phyloP scores from a whole-genome alignment of 495 filamentous ascomycete species.

The Penicillium turbatum region DNA sequence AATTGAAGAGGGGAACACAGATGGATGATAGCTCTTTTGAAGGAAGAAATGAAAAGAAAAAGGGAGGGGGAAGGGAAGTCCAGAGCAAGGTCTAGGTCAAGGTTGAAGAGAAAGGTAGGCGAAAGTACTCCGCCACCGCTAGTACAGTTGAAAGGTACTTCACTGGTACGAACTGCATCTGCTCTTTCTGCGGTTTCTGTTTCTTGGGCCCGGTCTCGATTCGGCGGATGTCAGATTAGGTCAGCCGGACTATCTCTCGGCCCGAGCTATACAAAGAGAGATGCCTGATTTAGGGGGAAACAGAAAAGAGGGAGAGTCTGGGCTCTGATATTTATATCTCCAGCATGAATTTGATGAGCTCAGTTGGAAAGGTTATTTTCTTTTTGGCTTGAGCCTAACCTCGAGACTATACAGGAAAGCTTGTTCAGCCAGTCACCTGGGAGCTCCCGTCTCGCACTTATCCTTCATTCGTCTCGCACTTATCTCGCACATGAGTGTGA shows the following conservation, averaged over 20 bases:
- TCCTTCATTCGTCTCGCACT: too few relatives aligned
- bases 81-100: background rate
- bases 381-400: background rate
- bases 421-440: too few relatives aligned
- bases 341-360: background rate
- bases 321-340: constrained; percentile 12
- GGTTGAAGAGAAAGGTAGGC: background rate
- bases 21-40: background rate
- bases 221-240: constrained; percentile 3
- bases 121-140: constrained; percentile 29
- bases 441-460: too few relatives aligned
- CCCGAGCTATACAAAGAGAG: constrained; percentile 7
- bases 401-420: too few relatives aligned
- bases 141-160: constrained; percentile 19
- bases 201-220: constrained; percentile 21
- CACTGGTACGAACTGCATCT: constrained; percentile 4
- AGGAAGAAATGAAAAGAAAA: background rate
- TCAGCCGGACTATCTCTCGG: constrained; percentile 17
- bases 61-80: constrained; percentile 3
- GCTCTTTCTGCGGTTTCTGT: background rate
- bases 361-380: background rate
- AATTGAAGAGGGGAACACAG: background rate
- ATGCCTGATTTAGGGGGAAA: background rate
- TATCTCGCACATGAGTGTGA: too few relatives aligned
- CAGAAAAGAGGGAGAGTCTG: background rate